Evolutionary conservation across 148 eudicot genomes (phyloP).

Genomic region (Silene conica): DNA sequence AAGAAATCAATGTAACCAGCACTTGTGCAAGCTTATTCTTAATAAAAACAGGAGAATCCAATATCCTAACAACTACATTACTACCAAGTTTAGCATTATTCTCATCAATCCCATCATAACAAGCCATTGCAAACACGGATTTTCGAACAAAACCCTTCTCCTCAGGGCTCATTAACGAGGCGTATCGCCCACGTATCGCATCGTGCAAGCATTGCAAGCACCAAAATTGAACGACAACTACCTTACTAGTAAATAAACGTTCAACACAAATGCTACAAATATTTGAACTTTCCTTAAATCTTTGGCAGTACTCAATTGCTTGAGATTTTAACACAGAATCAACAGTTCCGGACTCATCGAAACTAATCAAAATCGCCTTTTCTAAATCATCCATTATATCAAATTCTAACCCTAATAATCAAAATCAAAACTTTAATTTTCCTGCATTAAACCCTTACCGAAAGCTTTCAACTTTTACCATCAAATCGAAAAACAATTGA

Average conservation of each 20-base stretch:
- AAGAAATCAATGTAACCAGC: slow-evolving; percentile 65
- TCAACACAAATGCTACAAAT: slow-evolving; percentile 72
- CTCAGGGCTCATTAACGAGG: slow-evolving; percentile 51
- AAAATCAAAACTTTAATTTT: not conserved
- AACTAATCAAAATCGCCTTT: slow-evolving; percentile 76
- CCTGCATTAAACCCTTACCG: not conserved
- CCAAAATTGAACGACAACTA: slow-evolving; percentile 91
- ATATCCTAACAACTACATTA: slow-evolving; percentile 50
- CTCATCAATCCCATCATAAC: slow-evolving; percentile 48
- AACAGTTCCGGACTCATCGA: slow-evolving; percentile 71
- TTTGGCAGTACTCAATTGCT: slow-evolving; percentile 67
- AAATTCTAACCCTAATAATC: slow-evolving; percentile 12
- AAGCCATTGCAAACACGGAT: slow-evolving; percentile 71
- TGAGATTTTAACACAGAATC: slow-evolving; percentile 60
- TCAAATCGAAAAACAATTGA: slow-evolving; percentile 12
- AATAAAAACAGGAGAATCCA: slow-evolving; percentile 73
- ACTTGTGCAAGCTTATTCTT: slow-evolving; percentile 97
- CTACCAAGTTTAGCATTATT: slow-evolving; percentile 25
- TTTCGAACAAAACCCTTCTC: slow-evolving; percentile 68
- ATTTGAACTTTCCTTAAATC: slow-evolving; percentile 56
- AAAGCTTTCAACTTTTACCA: not conserved
- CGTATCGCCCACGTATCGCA: slow-evolving; percentile 48
- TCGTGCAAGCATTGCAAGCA: slow-evolving; percentile 82
- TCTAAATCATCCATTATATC: slow-evolving; percentile 80
- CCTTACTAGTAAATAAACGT: slow-evolving; percentile 41